Evolutionary conservation across 108 stramenopile species (phyloP).

Genomic region (Cyclotella distinguenda): DNA sequence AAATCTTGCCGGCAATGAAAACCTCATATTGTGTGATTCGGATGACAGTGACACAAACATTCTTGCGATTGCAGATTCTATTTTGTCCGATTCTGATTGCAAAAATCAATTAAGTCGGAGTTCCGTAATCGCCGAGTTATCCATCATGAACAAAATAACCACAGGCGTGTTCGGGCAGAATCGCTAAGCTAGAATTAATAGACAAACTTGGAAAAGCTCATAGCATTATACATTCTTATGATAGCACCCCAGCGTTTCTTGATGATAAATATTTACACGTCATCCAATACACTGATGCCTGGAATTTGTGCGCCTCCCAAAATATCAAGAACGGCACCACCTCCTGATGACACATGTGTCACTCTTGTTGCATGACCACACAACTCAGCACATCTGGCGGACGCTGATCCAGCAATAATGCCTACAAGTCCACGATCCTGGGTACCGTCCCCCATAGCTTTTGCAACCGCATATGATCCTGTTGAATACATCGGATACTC

Average conservation of each 20-base stretch:
- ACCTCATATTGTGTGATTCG: constrained; percentile 19
- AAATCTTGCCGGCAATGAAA: constrained; percentile 18
- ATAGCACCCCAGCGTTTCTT: too few relatives aligned
- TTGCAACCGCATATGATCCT: constrained; percentile 85
- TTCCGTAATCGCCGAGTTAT: constrained; percentile 20
- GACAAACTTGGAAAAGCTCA: too few relatives aligned
- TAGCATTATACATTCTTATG: too few relatives aligned
- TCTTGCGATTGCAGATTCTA: constrained; percentile 23
- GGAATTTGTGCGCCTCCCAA: constrained; percentile 91
- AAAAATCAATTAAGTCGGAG: constrained; percentile 11
- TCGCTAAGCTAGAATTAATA: too few relatives aligned
- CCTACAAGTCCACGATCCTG: constrained; percentile 72
- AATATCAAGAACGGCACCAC: constrained; percentile 94
- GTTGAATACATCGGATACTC: constrained; percentile 89
- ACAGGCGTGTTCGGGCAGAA: constrained; percentile 9
- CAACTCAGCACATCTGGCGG: constrained; percentile 86
- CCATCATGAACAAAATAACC: constrained; percentile 8
- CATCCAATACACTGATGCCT: constrained; percentile 87
- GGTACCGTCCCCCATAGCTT: constrained; percentile 87
- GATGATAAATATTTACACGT: too few relatives aligned
- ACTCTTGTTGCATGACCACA: constrained; percentile 82
- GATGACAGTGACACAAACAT: constrained; percentile 23
- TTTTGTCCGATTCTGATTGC: constrained; percentile 9
- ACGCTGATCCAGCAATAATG: constrained; percentile 97
- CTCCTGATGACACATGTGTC: constrained; percentile 91